Evolutionary conservation across 2,329 filamentous ascomycete genomes (phyloP), one percentile per base, ranked within the genome.

Genomic region (Fusarium xyrophilum): DNA sequence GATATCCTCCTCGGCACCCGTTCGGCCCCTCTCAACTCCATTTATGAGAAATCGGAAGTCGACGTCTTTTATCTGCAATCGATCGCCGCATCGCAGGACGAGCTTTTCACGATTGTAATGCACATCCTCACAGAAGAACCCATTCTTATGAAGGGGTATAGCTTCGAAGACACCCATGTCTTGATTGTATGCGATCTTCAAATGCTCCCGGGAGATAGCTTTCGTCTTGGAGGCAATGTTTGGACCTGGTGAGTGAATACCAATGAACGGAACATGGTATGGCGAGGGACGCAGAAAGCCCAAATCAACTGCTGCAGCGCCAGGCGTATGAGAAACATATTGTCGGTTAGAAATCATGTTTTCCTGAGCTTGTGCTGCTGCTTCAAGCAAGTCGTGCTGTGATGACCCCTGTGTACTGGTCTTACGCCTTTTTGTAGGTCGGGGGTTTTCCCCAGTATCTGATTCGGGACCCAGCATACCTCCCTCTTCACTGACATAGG

Each of bases 51-150:
- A 93, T 17, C 80, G 81, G 66, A 94, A 88, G 46, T 84, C 82
- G 6, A 94, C 86, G 63, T 89, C 88, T 59, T 91, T 91, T 75
- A 94, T 90, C 75, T 91, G 88, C 39, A 94, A 83, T n/a, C 83
- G 80, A 67, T 88, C 88, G 36, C 89, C 88, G 71, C 89, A 89
- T 47, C 84, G 83, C 23, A 95, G 79, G 6, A 84, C 82, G 13
- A 89, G 84, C 30, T 83, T 81, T 21, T 83, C 82, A 36, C 84
- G 82, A 59, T 84, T 84, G 71, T 88, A 84, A 60, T 86, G 84
- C 6, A 82, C 79, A 47, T 89, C 88, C 55, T 91, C 86, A 66
- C 88, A 84, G 73, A 91, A 91, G 73, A 91, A 88, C 9, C 91
- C 90, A 70, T 93, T 93, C 66, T 83, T 84, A 68, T 88, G 86